phyloP scores from a whole-genome alignment of 306 rosid genomes.

The Malus orientalis region DNA sequence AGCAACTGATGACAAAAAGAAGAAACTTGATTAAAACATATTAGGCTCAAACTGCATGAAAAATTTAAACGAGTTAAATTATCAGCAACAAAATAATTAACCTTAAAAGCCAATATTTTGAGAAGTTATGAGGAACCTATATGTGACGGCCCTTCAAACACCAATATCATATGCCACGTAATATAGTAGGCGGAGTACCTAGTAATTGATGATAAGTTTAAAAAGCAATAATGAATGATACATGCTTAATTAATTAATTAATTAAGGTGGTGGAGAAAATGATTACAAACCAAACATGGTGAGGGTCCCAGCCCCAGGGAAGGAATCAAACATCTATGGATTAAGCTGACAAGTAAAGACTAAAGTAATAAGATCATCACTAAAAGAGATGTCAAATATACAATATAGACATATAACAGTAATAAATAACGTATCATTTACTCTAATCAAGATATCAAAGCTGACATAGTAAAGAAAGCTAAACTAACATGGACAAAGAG shows the following conservation, averaged over 20 bases:
- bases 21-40: no score
- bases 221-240: slow-evolving; percentile 2
- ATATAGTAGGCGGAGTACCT: neutral
- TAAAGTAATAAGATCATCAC: no score
- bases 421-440: no score
- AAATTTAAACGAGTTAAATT: no score
- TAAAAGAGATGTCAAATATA: fast-evolving
- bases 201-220: neutral
- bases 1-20: no score
- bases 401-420: no score
- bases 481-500: fast-evolving
- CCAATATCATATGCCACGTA: neutral
- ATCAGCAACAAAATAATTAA: no score
- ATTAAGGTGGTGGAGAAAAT: slow-evolving; percentile 9
- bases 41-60: fast-evolving
- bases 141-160: neutral
- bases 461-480: no score
- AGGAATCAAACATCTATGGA: neutral
- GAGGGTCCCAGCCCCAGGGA: neutral
- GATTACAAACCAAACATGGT: slow-evolving; percentile 7
- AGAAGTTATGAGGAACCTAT: no score
- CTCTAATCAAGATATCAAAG: fast-evolving
- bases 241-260: neutral
- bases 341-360: neutral
- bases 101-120: no score